A percentile compares a stretch with the other conserved stretches of the same genome.
These are phyloP conservation scores for Fusarium humuli DNA, from an alignment of 2,329 filamentous ascomycete genomes.

Conservation along the genomic window DNA sequence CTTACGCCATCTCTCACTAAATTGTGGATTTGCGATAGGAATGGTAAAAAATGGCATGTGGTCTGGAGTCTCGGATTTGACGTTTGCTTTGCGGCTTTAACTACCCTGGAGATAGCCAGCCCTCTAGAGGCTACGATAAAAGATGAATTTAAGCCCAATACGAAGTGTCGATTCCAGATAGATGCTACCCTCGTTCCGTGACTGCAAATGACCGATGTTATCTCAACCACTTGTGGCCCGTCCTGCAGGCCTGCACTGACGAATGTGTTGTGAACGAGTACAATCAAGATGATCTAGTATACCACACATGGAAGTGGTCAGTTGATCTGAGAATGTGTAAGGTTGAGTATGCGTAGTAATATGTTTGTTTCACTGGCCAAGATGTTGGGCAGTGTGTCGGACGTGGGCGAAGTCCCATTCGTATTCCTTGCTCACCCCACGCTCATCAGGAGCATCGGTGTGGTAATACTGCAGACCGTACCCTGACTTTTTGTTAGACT, in stretches of 20 bases:
- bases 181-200: slow-evolving; percentile 4
- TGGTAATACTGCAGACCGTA: background rate
- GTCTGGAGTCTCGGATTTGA: slow-evolving; percentile 57
- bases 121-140: slow-evolving; percentile 52
- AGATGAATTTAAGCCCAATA: slow-evolving; percentile 52
- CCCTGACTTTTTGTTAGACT: background rate
- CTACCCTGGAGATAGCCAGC: slow-evolving; percentile 52
- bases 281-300: background rate
- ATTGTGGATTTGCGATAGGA: slow-evolving; percentile 42
- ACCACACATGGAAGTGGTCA: slow-evolving; percentile 16
- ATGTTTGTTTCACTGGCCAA: slow-evolving; percentile 8
- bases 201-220: background rate
- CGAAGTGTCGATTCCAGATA: slow-evolving; percentile 43
- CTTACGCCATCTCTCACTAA: slow-evolving; percentile 67
- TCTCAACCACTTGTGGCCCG: background rate
- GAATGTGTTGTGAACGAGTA: background rate
- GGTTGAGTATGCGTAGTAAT: slow-evolving; percentile 9
- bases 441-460: slow-evolving; percentile 1
- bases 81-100: slow-evolving; percentile 51
- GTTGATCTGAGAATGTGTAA: slow-evolving; percentile 24
- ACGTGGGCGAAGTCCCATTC: slow-evolving; percentile 3
- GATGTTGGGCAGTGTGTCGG: background rate
- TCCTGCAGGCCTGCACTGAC: background rate
- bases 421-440: slow-evolving; percentile 12
- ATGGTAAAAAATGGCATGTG: slow-evolving; percentile 52